Evolutionary conservation across 805 yeast genomes (phyloP), one percentile per base, ranked within the genome.

Genomic region (Wickerhamomyces tratensis): DNA sequence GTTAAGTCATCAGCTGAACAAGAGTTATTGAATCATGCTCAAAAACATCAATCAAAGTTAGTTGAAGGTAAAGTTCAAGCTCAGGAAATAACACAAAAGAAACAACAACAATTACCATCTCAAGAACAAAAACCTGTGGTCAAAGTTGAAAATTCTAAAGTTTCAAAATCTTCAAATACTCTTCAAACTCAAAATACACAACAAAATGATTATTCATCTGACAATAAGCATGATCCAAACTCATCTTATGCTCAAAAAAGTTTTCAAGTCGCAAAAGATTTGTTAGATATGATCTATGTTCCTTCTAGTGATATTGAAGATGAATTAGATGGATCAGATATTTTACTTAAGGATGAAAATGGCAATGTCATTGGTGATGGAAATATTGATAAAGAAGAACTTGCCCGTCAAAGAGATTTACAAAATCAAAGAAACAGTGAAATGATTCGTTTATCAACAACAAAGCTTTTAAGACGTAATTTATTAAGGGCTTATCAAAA

Each of bases 401-500:
- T 20, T 20, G 20, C 20, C 4, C 20, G 20, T 20, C 8, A 65
- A 63, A 11, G 67, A 63, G 4, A 64, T 66, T 2, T 63, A 65
- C 4, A 68, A 63, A 12, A 70, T 66, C 6, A 71, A 64, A 4
- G 68, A 62, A 29, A 29, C 11, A 82, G 89, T 35, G 77, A 83
- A 26, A 73, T 86, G 69, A 73, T 89, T 47, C 87, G 86, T 52
- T 70, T 85, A 41, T 83, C 87, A 43, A 85, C 89, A 1, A 82
- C 93, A 5, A 77, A 86, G 41, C 69, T 86, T 56, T 72, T 89
- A 51, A 86, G 84, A 53, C 79, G 77, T 49, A 73, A 87, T 38
- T 74, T 89, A 31, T 68, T 84, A 53, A 76, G 73, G 30, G 86
- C 95, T 0, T 88, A 81, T 56, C 83, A 84, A 47, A 89, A 82